Base-by-base conservation (phyloP, 2,329 filamentous ascomycete genomes). In the Ophiostoma fasciatum region DNA sequence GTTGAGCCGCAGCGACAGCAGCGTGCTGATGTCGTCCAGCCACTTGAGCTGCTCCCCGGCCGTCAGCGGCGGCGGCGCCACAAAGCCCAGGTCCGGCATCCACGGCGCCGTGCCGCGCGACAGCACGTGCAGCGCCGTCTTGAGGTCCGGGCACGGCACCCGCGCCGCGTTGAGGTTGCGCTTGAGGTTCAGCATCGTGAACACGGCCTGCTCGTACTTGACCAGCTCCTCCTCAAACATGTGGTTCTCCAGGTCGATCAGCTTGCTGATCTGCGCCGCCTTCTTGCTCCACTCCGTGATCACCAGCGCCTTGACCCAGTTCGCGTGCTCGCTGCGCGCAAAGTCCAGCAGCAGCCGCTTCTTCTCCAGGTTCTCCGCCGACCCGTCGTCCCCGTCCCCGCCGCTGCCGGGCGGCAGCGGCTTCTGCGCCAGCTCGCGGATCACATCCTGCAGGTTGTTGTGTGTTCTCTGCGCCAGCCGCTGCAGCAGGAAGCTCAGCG, bases 231-330 rank as follows among this genome's bases (percentile, higher is more conserved):
- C 59, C 39, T 75, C 68, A 15, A 34, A 45, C 42, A 92, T 65
- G 62, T 88, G 84, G 19, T 68, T 66, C 51, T 81, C 82, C 45
- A 98, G 61, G 50, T 96, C 87, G 45, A 96, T 92, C 42, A 96
- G 67, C 55, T 80, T 84, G 60, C 79, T 81, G 47, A 96, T 82
- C 47, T 81, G 74, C 27, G 74, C 68, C 23, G 79, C 75, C 53
- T 82, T 78, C 50, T 81, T 71, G 52, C 81, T 82, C 90, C 90
- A 98, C 57, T 90, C 80, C 2, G 81, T 76, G 31, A 98, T 77
- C 17, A 98, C 84, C 15, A 94, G 66, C 7, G 87, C 72, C 60
- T 98, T 96, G 54, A 93, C 83, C 65, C 92, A 96, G 60, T 83
- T 84, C 21, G 78, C 75, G 50, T 94, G 78, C 49, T 80, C 74